Evolutionary conservation across 306 rosid species (phyloP).

Genomic region (Vigna hirtella): DNA sequence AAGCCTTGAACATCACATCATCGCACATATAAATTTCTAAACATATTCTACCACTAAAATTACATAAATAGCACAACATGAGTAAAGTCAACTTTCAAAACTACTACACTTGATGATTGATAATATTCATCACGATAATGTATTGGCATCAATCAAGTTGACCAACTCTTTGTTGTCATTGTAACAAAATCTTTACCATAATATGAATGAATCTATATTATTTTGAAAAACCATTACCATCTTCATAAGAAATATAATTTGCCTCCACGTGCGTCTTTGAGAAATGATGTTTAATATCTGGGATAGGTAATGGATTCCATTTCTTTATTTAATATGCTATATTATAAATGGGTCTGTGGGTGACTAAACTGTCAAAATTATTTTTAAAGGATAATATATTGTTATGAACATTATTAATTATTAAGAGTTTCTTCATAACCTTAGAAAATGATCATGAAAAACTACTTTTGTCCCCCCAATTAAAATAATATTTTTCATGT

Average conservation of each 20-base stretch:
- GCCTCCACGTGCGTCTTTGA: background rate
- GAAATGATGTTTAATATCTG: conserved; percentile 3
- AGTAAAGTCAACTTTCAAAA: background rate
- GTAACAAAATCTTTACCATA: background rate
- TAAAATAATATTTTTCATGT: background rate
- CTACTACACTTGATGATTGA: conserved; percentile 7
- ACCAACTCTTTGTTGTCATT: background rate
- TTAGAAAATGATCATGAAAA: background rate
- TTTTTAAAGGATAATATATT: background rate
- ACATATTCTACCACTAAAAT: background rate
- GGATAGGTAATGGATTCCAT: background rate
- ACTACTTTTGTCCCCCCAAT: conserved; percentile 11
- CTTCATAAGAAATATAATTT: background rate
- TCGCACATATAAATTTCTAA: background rate
- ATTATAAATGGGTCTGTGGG: background rate
- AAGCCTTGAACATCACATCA: conserved; percentile 17
- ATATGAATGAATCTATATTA: conserved; percentile 8
- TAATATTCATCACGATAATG: conserved; percentile 3
- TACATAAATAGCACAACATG: background rate
- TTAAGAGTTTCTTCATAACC: background rate
- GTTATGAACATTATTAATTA: background rate
- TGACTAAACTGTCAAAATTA: background rate
- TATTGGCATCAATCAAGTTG: background rate
- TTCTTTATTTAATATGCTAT: background rate
- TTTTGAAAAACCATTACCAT: background rate